Conservation (phyloP, 2,329 filamentous ascomycete genomes). For the Mycosphaerella arachidis region DNA sequence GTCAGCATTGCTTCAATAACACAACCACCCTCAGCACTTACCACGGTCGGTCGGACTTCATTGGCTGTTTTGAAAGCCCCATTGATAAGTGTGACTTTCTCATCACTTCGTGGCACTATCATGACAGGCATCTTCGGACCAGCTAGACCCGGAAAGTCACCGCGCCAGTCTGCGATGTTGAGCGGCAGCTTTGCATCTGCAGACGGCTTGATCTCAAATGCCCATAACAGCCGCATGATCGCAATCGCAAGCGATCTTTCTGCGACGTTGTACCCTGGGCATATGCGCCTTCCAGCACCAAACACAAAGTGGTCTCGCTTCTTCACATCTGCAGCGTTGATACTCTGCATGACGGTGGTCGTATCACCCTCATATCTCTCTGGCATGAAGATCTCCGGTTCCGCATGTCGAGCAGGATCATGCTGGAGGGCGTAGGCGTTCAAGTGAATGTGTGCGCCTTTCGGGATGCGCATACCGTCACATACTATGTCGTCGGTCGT, state of each 20-base stretch:
- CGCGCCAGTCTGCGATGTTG: conserved; percentile 8
- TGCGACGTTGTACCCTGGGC: conserved; percentile 35
- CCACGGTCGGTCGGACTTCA: background rate
- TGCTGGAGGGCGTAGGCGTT: conserved; percentile 10
- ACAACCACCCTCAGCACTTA: background rate
- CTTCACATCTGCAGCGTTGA: conserved; percentile 4
- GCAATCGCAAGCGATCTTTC: conserved; percentile 35
- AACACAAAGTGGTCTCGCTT: conserved; percentile 35
- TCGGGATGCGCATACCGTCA: conserved; percentile 9
- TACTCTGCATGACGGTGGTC: conserved; percentile 5
- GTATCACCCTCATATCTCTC: conserved; percentile 6
- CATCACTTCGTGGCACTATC: conserved; percentile 2
- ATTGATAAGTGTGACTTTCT: background rate
- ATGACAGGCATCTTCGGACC: conserved; percentile 1
- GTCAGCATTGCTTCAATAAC: background rate
- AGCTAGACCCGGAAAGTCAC: conserved; percentile 7
- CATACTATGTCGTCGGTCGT: conserved; percentile 11
- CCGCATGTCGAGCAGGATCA: conserved; percentile 4
- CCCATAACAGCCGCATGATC: conserved; percentile 34
- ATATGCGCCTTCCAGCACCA: conserved; percentile 34
- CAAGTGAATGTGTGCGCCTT: conserved; percentile 3
- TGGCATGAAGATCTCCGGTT: conserved; percentile 7
- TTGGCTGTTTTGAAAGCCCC: background rate
- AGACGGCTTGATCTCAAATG: conserved; percentile 27
- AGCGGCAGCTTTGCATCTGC: conserved; percentile 19